Evolutionary conservation across 768 basidiomycete species (phyloP), one percentile per base, ranked within the genome.

Genomic region (Ephemerocybe angulata): DNA sequence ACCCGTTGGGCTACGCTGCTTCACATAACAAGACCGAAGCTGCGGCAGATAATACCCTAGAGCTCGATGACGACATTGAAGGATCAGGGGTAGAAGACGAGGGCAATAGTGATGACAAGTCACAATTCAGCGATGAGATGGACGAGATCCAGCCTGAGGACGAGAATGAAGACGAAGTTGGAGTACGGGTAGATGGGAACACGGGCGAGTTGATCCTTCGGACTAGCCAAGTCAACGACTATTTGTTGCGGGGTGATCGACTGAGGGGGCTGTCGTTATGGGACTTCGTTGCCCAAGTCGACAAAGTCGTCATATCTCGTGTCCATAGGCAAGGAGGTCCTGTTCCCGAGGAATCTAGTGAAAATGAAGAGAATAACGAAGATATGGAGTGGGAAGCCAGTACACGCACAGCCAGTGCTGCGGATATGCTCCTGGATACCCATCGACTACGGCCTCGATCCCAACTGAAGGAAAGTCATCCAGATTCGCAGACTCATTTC

Each of bases 251-350:
- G 22, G 60, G 55, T 6, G n/a, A 50, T 1, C 33, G 33, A 2
- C 52, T 72, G 1, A 2, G 55, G 2, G 15, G 61, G 2, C n/a
- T 65, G 2, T 63, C 37, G 54, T 27, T 69, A 0, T 74, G 68
- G 68, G 73, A 74, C 22, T 70, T 57, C 47, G 57, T 68, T 0
- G 35, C 63, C 0, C 56, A 54, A 1, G 41, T 64, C 1, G 59
- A 69, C 3, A 67, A 70, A 50, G 42, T 50, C 21, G 10, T 19
- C 10, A 13, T 42, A 22, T 42, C 17, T 29, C 3, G 47, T 25
- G n/a, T 33, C 8, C 21, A 62, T 5, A 54, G 46, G 53, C 33
- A 53, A 42, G 25, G 21, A 19, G 12, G 50, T n/a, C 8, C 5
- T 25, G 21, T 3, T 44, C 44, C 24, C 37, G 57, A 58, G 22